Evolutionary conservation across 2,329 filamentous ascomycete species (phyloP).

Genomic region (Zalaria sp.): DNA sequence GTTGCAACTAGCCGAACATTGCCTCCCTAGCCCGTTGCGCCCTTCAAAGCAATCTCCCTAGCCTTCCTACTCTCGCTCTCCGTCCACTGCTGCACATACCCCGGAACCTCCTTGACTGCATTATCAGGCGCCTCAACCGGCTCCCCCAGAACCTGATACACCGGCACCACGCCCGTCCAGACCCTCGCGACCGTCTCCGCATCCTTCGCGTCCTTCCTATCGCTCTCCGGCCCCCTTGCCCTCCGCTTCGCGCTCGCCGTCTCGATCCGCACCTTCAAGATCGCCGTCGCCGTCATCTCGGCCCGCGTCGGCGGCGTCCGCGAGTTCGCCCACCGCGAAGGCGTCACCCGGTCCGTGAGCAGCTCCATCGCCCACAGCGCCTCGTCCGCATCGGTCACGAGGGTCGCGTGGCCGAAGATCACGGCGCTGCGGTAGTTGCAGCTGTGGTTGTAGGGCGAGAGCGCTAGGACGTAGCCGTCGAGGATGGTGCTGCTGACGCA

Average conservation of each 20-base stretch:
- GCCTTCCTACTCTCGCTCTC: slow-evolving; percentile 28
- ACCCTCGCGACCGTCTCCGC: slow-evolving; percentile 34
- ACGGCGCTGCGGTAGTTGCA: slow-evolving; percentile 78
- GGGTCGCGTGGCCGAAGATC: slow-evolving; percentile 57
- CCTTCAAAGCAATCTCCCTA: not conserved
- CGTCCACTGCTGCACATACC: slow-evolving; percentile 44
- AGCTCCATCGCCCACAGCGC: slow-evolving; percentile 65
- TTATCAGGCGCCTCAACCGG: slow-evolving; percentile 50
- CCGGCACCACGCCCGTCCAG: slow-evolving; percentile 50
- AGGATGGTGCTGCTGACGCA: slow-evolving; percentile 60
- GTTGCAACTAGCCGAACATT: no score
- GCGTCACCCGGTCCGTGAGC: slow-evolving; percentile 62
- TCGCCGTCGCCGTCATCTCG: slow-evolving; percentile 62
- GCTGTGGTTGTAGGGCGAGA: slow-evolving; percentile 68
- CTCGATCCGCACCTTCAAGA: slow-evolving; percentile 54
- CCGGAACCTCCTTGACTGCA: slow-evolving; percentile 42
- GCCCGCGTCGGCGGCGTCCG: slow-evolving; percentile 56
- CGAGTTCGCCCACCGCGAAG: slow-evolving; percentile 53
- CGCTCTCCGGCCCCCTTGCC: slow-evolving; percentile 48
- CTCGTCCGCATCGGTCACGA: slow-evolving; percentile 54
- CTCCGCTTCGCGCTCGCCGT: slow-evolving; percentile 66
- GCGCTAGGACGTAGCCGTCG: slow-evolving; percentile 65
- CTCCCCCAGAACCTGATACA: slow-evolving; percentile 49
- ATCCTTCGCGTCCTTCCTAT: slow-evolving; percentile 38
- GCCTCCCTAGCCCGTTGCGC: no score